Base-by-base conservation (phyloP, 768 basidiomycete genomes). In the Auriscalpium microsporum region DNA sequence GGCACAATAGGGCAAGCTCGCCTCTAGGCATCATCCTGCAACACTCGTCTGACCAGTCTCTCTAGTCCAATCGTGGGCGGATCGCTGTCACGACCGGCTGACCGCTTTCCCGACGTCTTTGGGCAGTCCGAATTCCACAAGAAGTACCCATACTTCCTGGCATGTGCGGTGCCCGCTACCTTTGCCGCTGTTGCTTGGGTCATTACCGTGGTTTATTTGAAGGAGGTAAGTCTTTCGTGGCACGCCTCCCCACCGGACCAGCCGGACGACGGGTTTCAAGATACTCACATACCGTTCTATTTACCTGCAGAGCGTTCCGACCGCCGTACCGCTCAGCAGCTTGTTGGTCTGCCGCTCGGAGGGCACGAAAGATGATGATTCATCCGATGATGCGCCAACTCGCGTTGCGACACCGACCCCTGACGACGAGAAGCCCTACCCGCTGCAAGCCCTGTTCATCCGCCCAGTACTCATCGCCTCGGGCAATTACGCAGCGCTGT, bases 81-180 rank as follows among this genome's bases (percentile, higher is more conserved):
- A 16, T 57, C 62, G 47, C 60, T 73, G 10, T 64, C 70, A 13
- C 70, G 65, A 34, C 70, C 71, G 8, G 64, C 65, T 33, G 69
- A 70, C 48, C 59, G 61, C 28, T 19, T 71, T 68, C 64, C 68
- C 68, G 5, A 37, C 56, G 0, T 28, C 66, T 23, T 73, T 73
- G 58, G 53, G 58, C 8, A 48, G 46, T 17, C 52, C 52, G 28
- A 28, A n/a, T 70, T 71, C 53, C 72, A 69, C 67, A 55, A 59
- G 33, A 45, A 62, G 23, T 67, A 72, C 59, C 72, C 72, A 16
- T 73, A 71, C 59, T 69, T 73, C 62, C 64, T 73, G 19, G 71
- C 73, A 23, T 71, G 71, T 55, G 60, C 63, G 17, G 64, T 62
- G 4, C 59, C 69, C 4, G 64, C 69, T 8, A 23, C 57, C 3